Evolutionary conservation across 805 yeast species (phyloP).

Genomic region (Metschnikowia continentalis): DNA sequence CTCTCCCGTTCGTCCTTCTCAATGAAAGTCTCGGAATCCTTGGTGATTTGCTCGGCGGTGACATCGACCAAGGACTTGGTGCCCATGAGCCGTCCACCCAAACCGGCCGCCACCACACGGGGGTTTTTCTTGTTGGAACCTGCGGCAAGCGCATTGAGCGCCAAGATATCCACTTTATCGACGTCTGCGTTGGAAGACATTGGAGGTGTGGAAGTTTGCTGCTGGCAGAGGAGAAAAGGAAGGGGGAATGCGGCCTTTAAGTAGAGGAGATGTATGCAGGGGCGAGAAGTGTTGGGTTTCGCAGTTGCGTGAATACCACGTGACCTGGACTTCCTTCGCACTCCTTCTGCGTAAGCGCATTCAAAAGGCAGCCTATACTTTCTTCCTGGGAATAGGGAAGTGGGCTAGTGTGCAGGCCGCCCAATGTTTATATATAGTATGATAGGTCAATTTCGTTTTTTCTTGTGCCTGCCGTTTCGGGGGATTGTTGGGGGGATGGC

Average conservation of each 20-base stretch:
- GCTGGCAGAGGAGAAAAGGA: neutral
- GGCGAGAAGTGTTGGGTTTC: constrained; percentile 8
- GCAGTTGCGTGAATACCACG: neutral
- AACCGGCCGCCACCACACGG: constrained; percentile 73
- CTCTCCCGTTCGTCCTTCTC: constrained; percentile 39
- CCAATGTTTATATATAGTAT: neutral
- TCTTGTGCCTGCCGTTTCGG: too few species aligned
- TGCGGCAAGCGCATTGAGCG: constrained; percentile 76
- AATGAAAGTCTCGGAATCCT: constrained; percentile 39
- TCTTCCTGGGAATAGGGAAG: neutral
- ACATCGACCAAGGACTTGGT: constrained; percentile 67
- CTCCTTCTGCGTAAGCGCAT: neutral
- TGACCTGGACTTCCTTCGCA: neutral
- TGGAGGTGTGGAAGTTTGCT: neutral
- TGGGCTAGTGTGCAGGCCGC: neutral
- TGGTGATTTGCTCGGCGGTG: constrained; percentile 59
- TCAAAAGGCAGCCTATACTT: neutral
- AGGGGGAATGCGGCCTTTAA: neutral
- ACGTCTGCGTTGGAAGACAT: constrained; percentile 15
- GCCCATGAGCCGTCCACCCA: constrained; percentile 78
- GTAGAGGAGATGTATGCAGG: constrained; percentile 1
- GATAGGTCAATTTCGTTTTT: neutral
- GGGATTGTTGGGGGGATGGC: neutral
- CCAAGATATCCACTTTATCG: constrained; percentile 53
- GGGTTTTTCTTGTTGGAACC: constrained; percentile 69